Evolutionary conservation across 345 rosid species (phyloP).

Genomic region (Citrus reticulata): DNA sequence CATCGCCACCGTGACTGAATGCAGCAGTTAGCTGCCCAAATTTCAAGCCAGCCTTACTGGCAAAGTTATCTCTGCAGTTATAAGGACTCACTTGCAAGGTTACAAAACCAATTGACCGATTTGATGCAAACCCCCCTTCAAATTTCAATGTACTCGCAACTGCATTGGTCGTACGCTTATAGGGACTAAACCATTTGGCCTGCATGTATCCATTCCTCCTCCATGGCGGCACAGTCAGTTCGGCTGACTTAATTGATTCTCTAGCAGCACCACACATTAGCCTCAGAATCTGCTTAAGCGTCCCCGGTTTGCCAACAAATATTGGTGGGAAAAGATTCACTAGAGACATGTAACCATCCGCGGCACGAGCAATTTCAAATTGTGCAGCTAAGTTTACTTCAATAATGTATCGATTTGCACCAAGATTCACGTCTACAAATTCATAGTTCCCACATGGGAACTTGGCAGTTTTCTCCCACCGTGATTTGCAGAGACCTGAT

Average conservation of each 20-base stretch:
- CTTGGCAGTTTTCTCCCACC: constrained; percentile 64
- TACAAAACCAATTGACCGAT: constrained; percentile 23
- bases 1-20: constrained; percentile 5
- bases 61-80: constrained; percentile 24
- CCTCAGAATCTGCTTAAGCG: constrained; percentile 54
- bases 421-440: constrained; percentile 51
- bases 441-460: constrained; percentile 63
- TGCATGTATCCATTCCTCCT: constrained; percentile 73
- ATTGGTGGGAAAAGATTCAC: constrained; percentile 43
- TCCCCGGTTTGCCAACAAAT: constrained; percentile 48
- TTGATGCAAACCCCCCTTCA: not conserved
- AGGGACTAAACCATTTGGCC: constrained; percentile 70
- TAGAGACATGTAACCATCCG: constrained; percentile 35
- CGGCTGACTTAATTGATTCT: constrained; percentile 48
- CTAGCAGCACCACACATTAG: constrained; percentile 59
- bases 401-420: constrained; percentile 47
- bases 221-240: constrained; percentile 74
- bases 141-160: not conserved
- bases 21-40: constrained; percentile 33
- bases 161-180: constrained; percentile 57
- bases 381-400: constrained; percentile 52
- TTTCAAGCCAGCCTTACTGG: constrained; percentile 15
- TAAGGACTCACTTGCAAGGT: constrained; percentile 9
- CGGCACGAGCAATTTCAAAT: constrained; percentile 72
- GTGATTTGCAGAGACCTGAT: constrained; percentile 78